Conservation (phyloP, 768 basidiomycete species). For the Kwoniella sp. region DNA sequence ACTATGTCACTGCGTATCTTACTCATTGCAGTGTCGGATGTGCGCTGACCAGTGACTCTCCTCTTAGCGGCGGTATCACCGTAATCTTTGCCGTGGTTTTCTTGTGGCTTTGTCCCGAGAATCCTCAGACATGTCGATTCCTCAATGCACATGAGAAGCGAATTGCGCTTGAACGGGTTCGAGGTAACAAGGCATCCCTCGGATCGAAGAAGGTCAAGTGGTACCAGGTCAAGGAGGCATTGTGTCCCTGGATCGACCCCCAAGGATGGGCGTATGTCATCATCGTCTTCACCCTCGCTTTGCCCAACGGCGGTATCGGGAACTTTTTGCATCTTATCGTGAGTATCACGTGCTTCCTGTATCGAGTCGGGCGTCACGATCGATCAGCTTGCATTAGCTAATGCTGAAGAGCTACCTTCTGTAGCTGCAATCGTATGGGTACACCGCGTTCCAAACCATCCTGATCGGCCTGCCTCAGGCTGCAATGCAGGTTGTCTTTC, state of each 20-base stretch:
- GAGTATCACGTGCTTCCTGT: too few relatives aligned
- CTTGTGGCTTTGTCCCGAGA: constrained; percentile 34
- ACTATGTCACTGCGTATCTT: not conserved
- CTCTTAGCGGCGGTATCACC: constrained; percentile 32
- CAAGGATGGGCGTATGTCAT: constrained; percentile 36
- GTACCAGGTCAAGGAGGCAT: constrained; percentile 36
- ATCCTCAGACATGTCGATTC: constrained; percentile 38
- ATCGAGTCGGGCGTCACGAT: too few relatives aligned
- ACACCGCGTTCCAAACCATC: constrained; percentile 40
- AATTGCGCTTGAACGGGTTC: constrained; percentile 36
- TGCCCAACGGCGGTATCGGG: constrained; percentile 41
- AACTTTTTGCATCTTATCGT: constrained; percentile 44
- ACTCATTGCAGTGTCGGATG: not conserved
- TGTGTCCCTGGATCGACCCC: constrained; percentile 38
- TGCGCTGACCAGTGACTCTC: not conserved
- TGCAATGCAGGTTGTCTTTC: constrained; percentile 41
- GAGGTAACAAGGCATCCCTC: constrained; percentile 37
- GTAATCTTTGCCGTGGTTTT: constrained; percentile 34
- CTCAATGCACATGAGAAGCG: constrained; percentile 28
- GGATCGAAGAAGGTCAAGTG: constrained; percentile 34
- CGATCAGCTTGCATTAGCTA: too few relatives aligned
- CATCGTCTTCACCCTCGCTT: constrained; percentile 31
- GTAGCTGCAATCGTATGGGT: constrained; percentile 39
- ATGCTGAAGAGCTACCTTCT: not conserved
- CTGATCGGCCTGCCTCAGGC: constrained; percentile 42